phyloP scores from a whole-genome alignment of 192 early-diverging fungal genomes.

The Dispira simplex region DNA sequence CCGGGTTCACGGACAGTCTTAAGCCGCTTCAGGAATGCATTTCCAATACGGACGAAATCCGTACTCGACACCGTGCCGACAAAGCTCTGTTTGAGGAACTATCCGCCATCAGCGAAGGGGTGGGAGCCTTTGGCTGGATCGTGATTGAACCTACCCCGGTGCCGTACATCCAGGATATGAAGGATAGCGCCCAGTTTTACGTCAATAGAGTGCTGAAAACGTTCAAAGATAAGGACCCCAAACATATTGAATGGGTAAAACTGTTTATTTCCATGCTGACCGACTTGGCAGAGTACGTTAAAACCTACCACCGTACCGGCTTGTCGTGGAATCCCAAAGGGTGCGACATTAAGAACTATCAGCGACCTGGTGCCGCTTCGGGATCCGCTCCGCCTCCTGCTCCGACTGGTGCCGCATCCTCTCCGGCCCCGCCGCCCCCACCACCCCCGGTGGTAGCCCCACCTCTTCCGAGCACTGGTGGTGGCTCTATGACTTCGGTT shows the following conservation, averaged over 20 bases:
- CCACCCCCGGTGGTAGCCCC: slow-evolving; percentile 42
- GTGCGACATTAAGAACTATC: slow-evolving; percentile 26
- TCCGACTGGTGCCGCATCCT: slow-evolving; percentile 22
- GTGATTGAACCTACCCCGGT: slow-evolving; percentile 73
- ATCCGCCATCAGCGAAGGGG: slow-evolving; percentile 73
- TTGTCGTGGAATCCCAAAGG: slow-evolving; percentile 85
- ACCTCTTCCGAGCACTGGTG: slow-evolving; percentile 10
- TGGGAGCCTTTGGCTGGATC: slow-evolving; percentile 87
- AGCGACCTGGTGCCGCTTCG: slow-evolving; percentile 22
- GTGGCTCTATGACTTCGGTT: slow-evolving; percentile 31
- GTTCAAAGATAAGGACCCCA: slow-evolving; percentile 74
- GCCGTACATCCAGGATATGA: slow-evolving; percentile 76
- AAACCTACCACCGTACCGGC: slow-evolving; percentile 76
- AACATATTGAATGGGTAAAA: slow-evolving; percentile 77
- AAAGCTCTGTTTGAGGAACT: slow-evolving; percentile 65
- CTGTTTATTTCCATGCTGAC: slow-evolving; percentile 48
- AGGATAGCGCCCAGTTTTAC: slow-evolving; percentile 86
- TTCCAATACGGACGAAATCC: slow-evolving; percentile 42
- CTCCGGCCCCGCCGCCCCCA: slow-evolving; percentile 27
- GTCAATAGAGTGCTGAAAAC: slow-evolving; percentile 80
- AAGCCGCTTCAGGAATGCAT: slow-evolving; percentile 54
- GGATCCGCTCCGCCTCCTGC: slow-evolving; percentile 18
- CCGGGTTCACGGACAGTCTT: slow-evolving; percentile 43
- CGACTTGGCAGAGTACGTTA: slow-evolving; percentile 74
- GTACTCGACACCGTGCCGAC: slow-evolving; percentile 58